Percentiles rank a stretch among this genome's conserved stretches.
These are phyloP conservation scores for Solanum etuberosum DNA, from an alignment of 257 asterid species.

Conservation along the genomic window DNA sequence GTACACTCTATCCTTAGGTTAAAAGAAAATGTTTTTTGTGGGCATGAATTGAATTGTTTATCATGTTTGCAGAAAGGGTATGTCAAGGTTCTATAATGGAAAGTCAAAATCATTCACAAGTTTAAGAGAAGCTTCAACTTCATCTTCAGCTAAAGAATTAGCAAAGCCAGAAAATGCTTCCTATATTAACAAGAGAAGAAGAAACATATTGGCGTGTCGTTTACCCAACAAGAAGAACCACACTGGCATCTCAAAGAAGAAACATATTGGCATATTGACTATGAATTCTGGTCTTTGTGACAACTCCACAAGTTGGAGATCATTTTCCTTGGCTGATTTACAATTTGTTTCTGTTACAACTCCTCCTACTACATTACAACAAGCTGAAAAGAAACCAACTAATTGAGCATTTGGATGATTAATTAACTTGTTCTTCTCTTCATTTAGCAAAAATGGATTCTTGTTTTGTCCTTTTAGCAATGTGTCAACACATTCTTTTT, in stretches of 20 bases:
- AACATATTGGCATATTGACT: not conserved
- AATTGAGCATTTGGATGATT: not conserved
- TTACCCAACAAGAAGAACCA: conserved; percentile 22
- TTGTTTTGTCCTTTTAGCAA: not conserved
- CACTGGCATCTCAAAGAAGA: conserved; percentile 18
- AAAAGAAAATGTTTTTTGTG: too few relatives aligned
- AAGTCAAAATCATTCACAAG: conserved; percentile 81
- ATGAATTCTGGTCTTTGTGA: not conserved
- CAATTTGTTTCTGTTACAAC: conserved; percentile 14
- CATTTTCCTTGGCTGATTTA: conserved; percentile 60
- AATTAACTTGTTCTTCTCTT: not conserved
- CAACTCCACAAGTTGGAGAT: conserved; percentile 27
- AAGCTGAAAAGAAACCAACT: conserved; percentile 3
- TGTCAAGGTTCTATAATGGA: conserved; percentile 71
- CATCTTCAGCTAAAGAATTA: conserved; percentile 34
- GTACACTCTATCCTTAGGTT: not conserved
- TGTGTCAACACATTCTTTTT: not conserved
- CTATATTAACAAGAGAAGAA: conserved; percentile 34
- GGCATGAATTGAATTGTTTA: not conserved
- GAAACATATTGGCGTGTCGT: conserved; percentile 42
- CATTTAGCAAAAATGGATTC: not conserved
- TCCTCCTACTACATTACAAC: not conserved
- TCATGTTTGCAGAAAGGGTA: conserved; percentile 42
- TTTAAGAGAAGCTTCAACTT: conserved; percentile 38
- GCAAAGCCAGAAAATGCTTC: conserved; percentile 52